Evolutionary conservation across 371 early-diverging fungal species (phyloP).

Genomic region (Mucor saturninus): DNA sequence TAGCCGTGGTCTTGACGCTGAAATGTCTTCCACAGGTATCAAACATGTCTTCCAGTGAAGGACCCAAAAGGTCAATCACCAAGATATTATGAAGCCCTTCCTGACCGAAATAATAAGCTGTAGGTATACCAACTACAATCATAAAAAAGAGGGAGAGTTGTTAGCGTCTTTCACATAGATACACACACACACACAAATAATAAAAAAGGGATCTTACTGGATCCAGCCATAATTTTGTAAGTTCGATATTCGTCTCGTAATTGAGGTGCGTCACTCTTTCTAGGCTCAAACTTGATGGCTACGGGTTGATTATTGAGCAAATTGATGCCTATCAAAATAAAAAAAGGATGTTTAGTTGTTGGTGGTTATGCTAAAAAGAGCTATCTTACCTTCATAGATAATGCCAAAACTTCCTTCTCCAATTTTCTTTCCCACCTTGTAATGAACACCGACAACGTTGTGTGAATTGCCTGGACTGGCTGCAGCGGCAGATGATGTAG

Average conservation of each 20-base stretch:
- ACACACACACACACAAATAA: no score
- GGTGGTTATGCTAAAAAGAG: no score
- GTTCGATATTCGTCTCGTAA: constrained; percentile 92
- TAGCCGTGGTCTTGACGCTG: constrained; percentile 88
- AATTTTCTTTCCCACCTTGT: constrained; percentile 91
- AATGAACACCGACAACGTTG: constrained; percentile 91
- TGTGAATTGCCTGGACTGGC: constrained; percentile 34
- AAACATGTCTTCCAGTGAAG: constrained; percentile 95
- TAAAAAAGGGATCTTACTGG: constrained; percentile 46
- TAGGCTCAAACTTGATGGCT: constrained; percentile 94
- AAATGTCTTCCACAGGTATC: constrained; percentile 91
- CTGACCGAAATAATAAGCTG: constrained; percentile 91
- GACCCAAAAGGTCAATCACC: constrained; percentile 95
- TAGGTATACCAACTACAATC: constrained; percentile 77
- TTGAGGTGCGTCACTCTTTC: constrained; percentile 94
- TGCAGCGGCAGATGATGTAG: constrained; percentile 27
- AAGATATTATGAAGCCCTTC: constrained; percentile 94
- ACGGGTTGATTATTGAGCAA: constrained; percentile 82
- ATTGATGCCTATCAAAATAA: constrained; percentile 56
- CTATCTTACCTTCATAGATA: constrained; percentile 87
- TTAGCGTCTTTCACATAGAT: neutral
- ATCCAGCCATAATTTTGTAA: constrained; percentile 84
- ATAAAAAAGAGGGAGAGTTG: neutral
- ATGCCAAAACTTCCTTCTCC: constrained; percentile 96
- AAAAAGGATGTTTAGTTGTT: neutral